Percentiles rank a stretch among this genome's conserved stretches.
Conservation (phyloP, 2,329 filamentous ascomycete genomes). For the Ambrosiella xylebori region DNA sequence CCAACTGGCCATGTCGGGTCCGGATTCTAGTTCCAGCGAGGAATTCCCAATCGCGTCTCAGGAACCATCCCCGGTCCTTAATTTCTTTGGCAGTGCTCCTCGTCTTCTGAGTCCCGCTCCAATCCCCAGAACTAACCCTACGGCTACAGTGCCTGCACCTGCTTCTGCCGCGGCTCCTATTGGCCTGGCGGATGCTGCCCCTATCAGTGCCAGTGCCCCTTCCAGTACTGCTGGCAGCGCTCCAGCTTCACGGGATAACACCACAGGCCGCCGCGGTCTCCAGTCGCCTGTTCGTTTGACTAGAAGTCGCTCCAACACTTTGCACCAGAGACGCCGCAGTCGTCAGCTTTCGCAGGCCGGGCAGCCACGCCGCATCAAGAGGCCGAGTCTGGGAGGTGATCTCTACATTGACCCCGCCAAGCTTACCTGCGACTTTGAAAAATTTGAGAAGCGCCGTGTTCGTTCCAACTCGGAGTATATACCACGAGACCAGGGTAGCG, state of each 20-base stretch:
- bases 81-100: constrained; percentile 11
- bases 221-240: constrained; percentile 1
- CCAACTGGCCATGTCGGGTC: constrained; percentile 33
- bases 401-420: constrained; percentile 32
- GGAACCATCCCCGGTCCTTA: constrained; percentile 6
- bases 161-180: neutral
- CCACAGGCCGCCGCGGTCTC: constrained; percentile 32
- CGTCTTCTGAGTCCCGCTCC: constrained; percentile 37
- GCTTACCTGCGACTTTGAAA: constrained; percentile 15
- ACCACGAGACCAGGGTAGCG: constrained; percentile 20
- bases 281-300: constrained; percentile 36
- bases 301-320: constrained; percentile 33
- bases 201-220: neutral
- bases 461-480: constrained; percentile 12
- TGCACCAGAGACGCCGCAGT: constrained; percentile 35
- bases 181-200: constrained; percentile 1
- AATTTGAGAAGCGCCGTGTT: constrained; percentile 10
- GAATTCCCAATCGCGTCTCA: constrained; percentile 8
- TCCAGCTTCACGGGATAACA: constrained; percentile 22
- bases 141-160: constrained; percentile 24
- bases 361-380: constrained; percentile 28
- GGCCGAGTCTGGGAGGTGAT: constrained; percentile 37
- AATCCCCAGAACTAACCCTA: constrained; percentile 35
- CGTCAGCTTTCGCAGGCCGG: constrained; percentile 22
- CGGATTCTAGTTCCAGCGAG: constrained; percentile 15